phyloP scores from a whole-genome alignment of 345 rosid species.

The Triadica sebifera region DNA sequence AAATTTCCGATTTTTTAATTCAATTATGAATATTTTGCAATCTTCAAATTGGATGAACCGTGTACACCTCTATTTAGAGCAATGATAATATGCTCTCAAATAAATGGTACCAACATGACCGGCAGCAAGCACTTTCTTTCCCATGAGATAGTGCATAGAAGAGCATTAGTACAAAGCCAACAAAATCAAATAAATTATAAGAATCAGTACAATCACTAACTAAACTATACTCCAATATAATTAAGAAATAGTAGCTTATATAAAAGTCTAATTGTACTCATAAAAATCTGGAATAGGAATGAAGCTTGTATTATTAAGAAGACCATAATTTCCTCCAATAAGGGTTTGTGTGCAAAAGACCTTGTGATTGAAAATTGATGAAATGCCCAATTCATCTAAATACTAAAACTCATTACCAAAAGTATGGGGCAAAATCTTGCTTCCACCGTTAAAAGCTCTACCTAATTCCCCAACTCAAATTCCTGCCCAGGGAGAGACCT shows the following conservation, averaged over 20 bases:
- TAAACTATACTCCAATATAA: too few relatives aligned
- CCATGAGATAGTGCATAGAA: slow-evolving; percentile 62
- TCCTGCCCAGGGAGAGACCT: slow-evolving; percentile 45
- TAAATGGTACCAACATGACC: slow-evolving; percentile 38
- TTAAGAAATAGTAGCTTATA: too few relatives aligned
- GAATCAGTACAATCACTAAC: too few relatives aligned
- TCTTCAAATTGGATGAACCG: too few relatives aligned
- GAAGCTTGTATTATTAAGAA: slow-evolving; percentile 49
- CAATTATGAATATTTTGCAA: too few relatives aligned
- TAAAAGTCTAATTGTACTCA: too few relatives aligned
- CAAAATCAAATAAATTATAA: too few relatives aligned
- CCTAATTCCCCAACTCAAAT: slow-evolving; percentile 67
- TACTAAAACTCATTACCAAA: slow-evolving; percentile 64
- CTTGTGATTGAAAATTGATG: slow-evolving; percentile 50
- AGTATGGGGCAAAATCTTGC: slow-evolving; percentile 50
- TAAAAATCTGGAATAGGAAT: slow-evolving; percentile 65
- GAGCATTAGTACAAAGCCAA: slow-evolving; percentile 31
- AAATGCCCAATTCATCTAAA: slow-evolving; percentile 61
- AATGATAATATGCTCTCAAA: slow-evolving; percentile 52
- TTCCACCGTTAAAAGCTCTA: slow-evolving; percentile 65
- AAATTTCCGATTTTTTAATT: too few relatives aligned
- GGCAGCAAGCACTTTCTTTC: slow-evolving; percentile 34
- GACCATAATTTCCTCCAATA: slow-evolving; percentile 63
- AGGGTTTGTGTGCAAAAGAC: slow-evolving; percentile 66
- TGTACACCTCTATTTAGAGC: slow-evolving; percentile 46